Conservation (phyloP, 2,329 filamentous ascomycete species). For the Ophiostoma ulmi region DNA sequence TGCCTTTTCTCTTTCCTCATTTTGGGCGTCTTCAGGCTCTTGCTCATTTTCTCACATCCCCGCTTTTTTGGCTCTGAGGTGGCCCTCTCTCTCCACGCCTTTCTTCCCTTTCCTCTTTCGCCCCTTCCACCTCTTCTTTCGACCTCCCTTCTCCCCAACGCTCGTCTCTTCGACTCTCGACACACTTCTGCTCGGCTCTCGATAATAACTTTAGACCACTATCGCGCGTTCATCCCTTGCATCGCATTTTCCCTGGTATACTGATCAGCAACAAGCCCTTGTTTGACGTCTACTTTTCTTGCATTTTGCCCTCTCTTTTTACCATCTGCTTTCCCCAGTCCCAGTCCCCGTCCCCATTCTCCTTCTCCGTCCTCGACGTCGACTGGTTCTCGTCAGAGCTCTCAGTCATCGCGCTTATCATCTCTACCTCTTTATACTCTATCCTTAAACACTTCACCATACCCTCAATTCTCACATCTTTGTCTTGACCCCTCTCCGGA, state of each 20-base stretch:
- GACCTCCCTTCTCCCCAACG: not conserved
- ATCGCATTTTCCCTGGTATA: slow-evolving; percentile 17
- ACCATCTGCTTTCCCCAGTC: not conserved
- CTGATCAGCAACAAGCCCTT: slow-evolving; percentile 25
- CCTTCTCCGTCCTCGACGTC: not conserved
- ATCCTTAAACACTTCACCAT: not conserved
- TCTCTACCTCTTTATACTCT: not conserved
- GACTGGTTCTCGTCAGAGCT: not conserved
- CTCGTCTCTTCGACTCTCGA: not conserved
- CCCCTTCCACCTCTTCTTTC: not conserved
- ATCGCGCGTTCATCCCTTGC: slow-evolving; percentile 25
- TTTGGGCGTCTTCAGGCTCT: slow-evolving; percentile 6
- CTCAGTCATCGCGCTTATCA: not conserved
- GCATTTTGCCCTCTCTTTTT: not conserved
- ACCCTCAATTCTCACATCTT: not conserved
- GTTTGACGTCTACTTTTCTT: slow-evolving; percentile 16
- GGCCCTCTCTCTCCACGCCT: slow-evolving; percentile 23
- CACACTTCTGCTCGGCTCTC: slow-evolving; percentile 23
- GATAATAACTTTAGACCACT: slow-evolving; percentile 28
- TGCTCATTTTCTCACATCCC: slow-evolving; percentile 18
- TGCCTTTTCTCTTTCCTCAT: not conserved
- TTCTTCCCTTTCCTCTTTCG: slow-evolving; percentile 14
- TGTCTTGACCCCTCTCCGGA: not conserved
- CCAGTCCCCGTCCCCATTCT: not conserved
- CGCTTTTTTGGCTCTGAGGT: not conserved